phyloP scores from a whole-genome alignment of 208 protist genomes.

The Wallacemonas rigidus region DNA sequence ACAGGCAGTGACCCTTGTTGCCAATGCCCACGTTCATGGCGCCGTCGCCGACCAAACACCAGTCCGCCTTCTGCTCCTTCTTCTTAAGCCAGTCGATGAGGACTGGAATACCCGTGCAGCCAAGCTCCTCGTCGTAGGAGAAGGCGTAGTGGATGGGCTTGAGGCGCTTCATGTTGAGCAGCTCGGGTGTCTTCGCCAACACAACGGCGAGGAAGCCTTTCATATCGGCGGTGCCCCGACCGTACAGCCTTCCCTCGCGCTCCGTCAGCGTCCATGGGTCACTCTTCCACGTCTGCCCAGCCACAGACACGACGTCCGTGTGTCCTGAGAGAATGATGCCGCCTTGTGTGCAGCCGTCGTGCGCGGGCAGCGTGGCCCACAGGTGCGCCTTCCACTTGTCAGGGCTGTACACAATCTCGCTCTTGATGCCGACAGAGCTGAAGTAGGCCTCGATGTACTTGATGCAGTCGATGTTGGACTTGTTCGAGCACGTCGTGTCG shows the following conservation, averaged over 20 bases:
- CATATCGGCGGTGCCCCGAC: constrained; percentile 61
- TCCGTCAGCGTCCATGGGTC: constrained; percentile 61
- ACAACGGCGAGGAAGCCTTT: constrained; percentile 63
- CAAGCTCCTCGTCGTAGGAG: constrained; percentile 54
- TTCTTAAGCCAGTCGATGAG: constrained; percentile 40
- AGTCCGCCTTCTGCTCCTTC: constrained; percentile 35
- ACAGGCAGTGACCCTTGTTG: constrained; percentile 34
- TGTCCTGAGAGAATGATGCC: constrained; percentile 60
- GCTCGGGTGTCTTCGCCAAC: constrained; percentile 38
- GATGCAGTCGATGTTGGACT: background rate
- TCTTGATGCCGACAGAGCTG: constrained; percentile 32
- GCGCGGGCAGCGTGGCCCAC: constrained; percentile 53
- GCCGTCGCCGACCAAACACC: constrained; percentile 45
- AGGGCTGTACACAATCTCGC: constrained; percentile 38
- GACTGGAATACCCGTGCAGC: constrained; percentile 35
- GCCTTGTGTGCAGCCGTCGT: constrained; percentile 42
- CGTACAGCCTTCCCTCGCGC: constrained; percentile 53
- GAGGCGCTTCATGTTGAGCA: constrained; percentile 41
- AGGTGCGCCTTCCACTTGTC: constrained; percentile 56
- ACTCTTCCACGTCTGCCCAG: constrained; percentile 65
- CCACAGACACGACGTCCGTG: constrained; percentile 74
- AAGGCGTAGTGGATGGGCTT: constrained; percentile 64
- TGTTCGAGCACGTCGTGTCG: constrained; percentile 15
- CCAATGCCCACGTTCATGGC: constrained; percentile 32
- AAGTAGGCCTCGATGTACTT: constrained; percentile 13